phyloP scores from a whole-genome alignment of 1,139 yeast genomes.

The Dujonia santamariae region DNA sequence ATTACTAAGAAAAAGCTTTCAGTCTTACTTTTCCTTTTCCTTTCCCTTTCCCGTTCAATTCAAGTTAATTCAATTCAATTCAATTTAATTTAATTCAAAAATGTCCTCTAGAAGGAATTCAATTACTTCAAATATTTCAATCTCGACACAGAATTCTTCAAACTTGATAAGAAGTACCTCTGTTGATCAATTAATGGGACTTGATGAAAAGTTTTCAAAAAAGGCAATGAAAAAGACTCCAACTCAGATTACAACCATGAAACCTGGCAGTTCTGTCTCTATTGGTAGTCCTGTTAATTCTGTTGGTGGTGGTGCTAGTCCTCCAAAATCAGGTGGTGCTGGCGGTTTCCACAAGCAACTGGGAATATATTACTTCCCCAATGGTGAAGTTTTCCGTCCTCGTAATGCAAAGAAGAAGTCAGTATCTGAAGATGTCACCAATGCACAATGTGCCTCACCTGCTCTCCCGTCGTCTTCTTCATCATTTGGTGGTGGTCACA shows the following conservation, averaged over 20 bases:
- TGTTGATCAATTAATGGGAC: constrained; percentile 35
- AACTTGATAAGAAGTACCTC: constrained; percentile 27
- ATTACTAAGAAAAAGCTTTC: not conserved
- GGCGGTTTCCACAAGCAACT: constrained; percentile 18
- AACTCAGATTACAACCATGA: constrained; percentile 6
- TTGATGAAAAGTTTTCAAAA: constrained; percentile 39
- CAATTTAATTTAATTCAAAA: no score
- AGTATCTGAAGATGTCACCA: not conserved
- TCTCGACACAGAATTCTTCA: constrained; percentile 14
- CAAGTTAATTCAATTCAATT: no score
- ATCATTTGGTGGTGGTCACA: no score
- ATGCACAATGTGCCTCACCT: not conserved
- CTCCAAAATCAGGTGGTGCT: constrained; percentile 3
- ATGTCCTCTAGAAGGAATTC: constrained; percentile 29
- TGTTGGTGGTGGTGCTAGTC: no score
- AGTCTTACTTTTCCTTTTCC: not conserved
- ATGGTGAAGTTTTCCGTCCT: constrained; percentile 55
- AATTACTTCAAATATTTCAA: constrained; percentile 24
- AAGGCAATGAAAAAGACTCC: constrained; percentile 24
- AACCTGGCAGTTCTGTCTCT: constrained; percentile 1
- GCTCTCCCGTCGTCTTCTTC: no score
- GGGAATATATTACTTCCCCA: constrained; percentile 48
- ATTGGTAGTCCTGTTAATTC: not conserved
- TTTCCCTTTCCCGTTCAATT: not conserved
- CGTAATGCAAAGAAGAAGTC: constrained; percentile 15